A percentile compares a stretch with the other conserved stretches of the same genome.
These are phyloP conservation scores for Cajanus cajan DNA, from an alignment of 306 rosid genomes.

Conservation along the genomic window DNA sequence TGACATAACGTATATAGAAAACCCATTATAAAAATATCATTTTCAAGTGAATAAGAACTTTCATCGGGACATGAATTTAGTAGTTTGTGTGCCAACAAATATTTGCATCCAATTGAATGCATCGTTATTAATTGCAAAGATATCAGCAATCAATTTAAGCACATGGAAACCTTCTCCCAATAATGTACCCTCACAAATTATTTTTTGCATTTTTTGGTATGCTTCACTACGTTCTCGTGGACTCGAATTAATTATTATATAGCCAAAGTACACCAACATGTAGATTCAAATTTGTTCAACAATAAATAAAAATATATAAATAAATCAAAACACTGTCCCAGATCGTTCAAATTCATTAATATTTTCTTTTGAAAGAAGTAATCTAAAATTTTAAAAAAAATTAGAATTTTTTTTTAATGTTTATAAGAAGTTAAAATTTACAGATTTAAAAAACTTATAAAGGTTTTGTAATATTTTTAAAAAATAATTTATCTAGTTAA, in stretches of 20 bases:
- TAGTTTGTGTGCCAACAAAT: not conserved
- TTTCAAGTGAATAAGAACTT: not conserved
- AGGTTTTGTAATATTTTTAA: not conserved
- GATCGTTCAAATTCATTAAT: not conserved
- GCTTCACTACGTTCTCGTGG: not conserved
- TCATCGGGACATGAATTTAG: not conserved
- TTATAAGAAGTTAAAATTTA: not conserved
- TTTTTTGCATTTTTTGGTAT: not conserved
- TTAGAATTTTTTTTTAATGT: not conserved
- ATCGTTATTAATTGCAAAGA: not conserved
- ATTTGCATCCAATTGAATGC: not conserved
- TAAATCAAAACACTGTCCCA: not conserved
- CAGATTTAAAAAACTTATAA: too few relatives aligned
- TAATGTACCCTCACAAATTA: not conserved
- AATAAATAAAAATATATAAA: too few relatives aligned
- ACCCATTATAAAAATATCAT: not conserved
- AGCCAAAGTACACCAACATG: not conserved
- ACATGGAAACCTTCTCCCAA: not conserved
- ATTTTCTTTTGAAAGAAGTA: not conserved
- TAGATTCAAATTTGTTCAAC: not conserved
- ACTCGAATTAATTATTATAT: not conserved
- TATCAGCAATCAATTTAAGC: not conserved
- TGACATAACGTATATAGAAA: not conserved
- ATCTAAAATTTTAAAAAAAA: not conserved
- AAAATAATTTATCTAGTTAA: not conserved